Evolutionary conservation across 805 yeast species (phyloP).

Genomic region (Starmerella vaccinii): DNA sequence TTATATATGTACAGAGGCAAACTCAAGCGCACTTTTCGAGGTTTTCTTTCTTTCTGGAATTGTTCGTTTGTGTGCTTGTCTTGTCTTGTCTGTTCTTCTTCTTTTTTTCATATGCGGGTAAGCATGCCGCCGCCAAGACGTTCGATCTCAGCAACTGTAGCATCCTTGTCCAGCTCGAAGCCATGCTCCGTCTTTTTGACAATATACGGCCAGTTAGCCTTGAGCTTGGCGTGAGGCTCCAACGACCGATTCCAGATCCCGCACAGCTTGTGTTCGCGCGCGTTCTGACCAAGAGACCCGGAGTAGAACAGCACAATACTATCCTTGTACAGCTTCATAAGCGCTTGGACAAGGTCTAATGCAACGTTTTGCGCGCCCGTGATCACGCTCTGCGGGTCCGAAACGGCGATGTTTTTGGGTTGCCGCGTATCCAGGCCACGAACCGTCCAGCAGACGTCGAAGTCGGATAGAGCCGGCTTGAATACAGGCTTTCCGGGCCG

Average conservation of each 20-base stretch:
- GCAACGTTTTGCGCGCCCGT: constrained; percentile 51
- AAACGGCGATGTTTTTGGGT: constrained; percentile 36
- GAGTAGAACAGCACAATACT: constrained; percentile 57
- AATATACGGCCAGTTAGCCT: constrained; percentile 72
- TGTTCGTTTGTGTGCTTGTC: too few relatives aligned
- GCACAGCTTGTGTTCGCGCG: constrained; percentile 45
- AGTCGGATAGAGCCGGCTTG: constrained; percentile 74
- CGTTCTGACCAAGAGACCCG: constrained; percentile 37
- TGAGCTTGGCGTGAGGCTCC: constrained; percentile 51
- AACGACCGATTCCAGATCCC: constrained; percentile 71
- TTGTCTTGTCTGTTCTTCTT: too few relatives aligned
- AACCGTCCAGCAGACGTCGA: constrained; percentile 64
- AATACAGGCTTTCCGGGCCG: constrained; percentile 44
- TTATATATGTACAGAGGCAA: neutral
- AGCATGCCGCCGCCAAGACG: constrained; percentile 35
- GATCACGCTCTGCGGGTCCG: constrained; percentile 31
- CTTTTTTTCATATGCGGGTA: neutral
- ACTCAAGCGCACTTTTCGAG: too few relatives aligned
- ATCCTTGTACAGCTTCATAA: constrained; percentile 54
- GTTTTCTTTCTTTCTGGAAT: neutral
- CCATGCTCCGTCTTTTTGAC: constrained; percentile 30
- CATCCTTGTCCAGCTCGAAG: constrained; percentile 51
- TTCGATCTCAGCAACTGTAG: constrained; percentile 59
- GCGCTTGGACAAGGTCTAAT: constrained; percentile 47
- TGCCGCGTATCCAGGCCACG: constrained; percentile 32